Evolutionary conservation across 192 early-diverging fungal species (phyloP).

Genomic region (Entomortierella chlamydospora): DNA sequence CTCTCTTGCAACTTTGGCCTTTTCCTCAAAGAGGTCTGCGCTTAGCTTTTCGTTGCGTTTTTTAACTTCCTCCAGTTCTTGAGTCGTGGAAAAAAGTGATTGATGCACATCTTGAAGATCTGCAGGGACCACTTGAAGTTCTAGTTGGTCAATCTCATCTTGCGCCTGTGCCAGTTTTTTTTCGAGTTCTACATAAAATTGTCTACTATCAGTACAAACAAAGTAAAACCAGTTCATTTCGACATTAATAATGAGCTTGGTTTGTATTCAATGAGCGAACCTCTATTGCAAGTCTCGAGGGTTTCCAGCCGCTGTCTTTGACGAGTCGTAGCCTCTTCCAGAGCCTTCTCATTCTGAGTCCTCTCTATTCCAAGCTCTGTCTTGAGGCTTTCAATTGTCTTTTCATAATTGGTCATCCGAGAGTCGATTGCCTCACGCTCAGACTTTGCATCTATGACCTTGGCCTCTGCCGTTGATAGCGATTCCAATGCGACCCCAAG

Average conservation of each 20-base stretch:
- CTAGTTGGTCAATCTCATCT: slow-evolving; percentile 44
- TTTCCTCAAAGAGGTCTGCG: slow-evolving; percentile 20
- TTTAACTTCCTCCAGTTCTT: slow-evolving; percentile 41
- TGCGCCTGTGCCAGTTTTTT: slow-evolving; percentile 29
- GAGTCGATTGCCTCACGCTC: slow-evolving; percentile 4
- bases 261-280: slow-evolving; percentile 1
- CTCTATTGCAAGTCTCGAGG: slow-evolving; percentile 20
- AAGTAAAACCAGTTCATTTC: no score
- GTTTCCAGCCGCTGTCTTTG: slow-evolving; percentile 10
- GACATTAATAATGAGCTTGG: no score
- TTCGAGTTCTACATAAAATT: slow-evolving; percentile 43
- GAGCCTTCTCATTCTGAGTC: slow-evolving; percentile 6
- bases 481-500: slow-evolving; percentile 43
- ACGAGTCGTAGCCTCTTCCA: not conserved
- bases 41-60: slow-evolving; percentile 3
- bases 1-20: slow-evolving; percentile 30
- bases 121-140: slow-evolving; percentile 33
- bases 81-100: slow-evolving; percentile 40
- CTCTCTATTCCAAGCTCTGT: slow-evolving; percentile 10
- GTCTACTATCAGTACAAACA: no score
- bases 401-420: not conserved
- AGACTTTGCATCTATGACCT: slow-evolving; percentile 13
- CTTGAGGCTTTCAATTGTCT: slow-evolving; percentile 10
- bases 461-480: slow-evolving; percentile 23
- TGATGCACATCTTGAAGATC: slow-evolving; percentile 49